These are phyloP conservation scores for Smithsoniella earleae DNA, from an alignment of 163 green algal genomes.

Conservation along the genomic window DNA sequence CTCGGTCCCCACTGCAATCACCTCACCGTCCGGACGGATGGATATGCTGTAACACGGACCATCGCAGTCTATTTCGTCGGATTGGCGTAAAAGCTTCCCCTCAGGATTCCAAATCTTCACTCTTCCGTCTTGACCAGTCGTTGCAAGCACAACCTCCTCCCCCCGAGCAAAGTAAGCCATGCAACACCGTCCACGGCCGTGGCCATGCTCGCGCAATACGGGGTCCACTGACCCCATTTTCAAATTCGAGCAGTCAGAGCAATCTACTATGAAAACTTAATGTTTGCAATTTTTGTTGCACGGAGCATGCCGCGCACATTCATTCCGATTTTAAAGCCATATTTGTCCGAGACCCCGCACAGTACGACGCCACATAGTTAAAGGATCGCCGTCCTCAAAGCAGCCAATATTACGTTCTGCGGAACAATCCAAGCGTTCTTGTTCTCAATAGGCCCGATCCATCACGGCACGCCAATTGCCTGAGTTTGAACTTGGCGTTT, in stretches of 20 bases:
- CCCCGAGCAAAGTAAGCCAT: not conserved
- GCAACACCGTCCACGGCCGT: not conserved
- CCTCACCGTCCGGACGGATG: not conserved
- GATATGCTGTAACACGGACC: not conserved
- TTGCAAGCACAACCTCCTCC: not conserved
- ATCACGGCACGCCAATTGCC: too few species aligned
- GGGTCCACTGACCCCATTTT: not conserved
- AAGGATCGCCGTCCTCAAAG: too few species aligned
- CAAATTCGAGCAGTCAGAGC: not conserved
- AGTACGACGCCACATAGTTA: too few species aligned
- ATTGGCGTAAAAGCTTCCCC: not conserved
- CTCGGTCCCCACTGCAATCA: conserved; percentile 14
- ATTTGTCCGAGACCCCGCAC: too few species aligned
- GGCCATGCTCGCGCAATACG: conserved; percentile 2
- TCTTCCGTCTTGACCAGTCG: conserved; percentile 17
- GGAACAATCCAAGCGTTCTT: too few species aligned
- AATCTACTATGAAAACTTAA: not conserved
- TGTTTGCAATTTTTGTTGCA: not conserved
- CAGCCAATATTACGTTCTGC: too few species aligned
- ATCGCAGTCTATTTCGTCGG: conserved; percentile 29
- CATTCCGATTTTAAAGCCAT: too few species aligned
- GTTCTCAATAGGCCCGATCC: too few species aligned
- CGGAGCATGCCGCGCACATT: too few species aligned
- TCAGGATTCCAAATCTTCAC: not conserved
- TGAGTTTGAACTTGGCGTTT: too few species aligned